Evolutionary conservation across 83 land plant genomes (phyloP).

Genomic region (Picea engelmannii): DNA sequence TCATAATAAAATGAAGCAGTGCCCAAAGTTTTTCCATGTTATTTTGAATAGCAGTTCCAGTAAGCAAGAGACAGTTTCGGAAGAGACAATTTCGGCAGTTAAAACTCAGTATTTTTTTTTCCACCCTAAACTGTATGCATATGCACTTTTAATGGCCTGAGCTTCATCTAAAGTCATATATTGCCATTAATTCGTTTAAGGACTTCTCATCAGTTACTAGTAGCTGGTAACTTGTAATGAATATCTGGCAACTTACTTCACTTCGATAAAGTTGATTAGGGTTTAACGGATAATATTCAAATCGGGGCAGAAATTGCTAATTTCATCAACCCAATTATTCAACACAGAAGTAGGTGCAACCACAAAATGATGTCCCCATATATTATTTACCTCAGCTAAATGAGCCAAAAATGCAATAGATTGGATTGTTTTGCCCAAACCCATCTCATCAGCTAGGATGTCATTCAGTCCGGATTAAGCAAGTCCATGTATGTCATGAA

Average conservation of each 20-base stretch:
- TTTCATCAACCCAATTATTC: conserved; percentile 99
- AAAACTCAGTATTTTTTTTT: conserved; percentile 87
- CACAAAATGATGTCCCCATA: conserved; percentile 20
- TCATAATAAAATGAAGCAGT: conserved; percentile 98
- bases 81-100: conserved; percentile 84
- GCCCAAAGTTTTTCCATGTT: conserved; percentile 99
- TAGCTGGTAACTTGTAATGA: conserved; percentile 95
- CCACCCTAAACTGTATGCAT: conserved; percentile 90
- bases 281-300: conserved; percentile 88
- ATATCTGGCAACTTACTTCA: conserved; percentile 88
- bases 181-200: conserved; percentile 95
- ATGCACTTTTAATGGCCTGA: conserved; percentile 95
- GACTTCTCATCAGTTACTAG: conserved; percentile 86
- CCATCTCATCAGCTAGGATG: too few species aligned
- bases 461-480: too few species aligned
- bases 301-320: conserved; percentile 92
- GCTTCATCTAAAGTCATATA: conserved; percentile 99
- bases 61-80: conserved; percentile 91
- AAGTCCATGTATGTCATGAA: neutral
- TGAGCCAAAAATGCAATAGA: too few species aligned
- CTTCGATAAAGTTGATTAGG: conserved; percentile 43
- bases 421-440: too few species aligned
- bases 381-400: too few species aligned
- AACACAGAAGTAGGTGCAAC: conserved; percentile 98
- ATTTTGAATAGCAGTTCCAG: conserved; percentile 98